These are phyloP conservation scores for Naganishia liquefaciens DNA, from an alignment of 1,284 basidiomycete genomes.

Conservation along the genomic window DNA sequence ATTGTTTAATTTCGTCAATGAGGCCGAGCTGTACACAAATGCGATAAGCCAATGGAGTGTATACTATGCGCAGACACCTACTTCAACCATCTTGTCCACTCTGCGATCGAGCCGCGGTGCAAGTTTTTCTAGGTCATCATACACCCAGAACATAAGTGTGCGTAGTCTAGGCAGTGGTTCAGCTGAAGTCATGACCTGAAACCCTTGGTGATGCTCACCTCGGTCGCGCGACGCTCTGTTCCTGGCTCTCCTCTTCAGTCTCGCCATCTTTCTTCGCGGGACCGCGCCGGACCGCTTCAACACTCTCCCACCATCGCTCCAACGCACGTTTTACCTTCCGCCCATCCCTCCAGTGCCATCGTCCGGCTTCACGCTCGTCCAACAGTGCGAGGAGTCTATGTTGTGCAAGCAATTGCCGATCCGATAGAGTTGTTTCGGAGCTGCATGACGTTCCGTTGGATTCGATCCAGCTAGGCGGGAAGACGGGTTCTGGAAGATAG, in stretches of 20 bases:
- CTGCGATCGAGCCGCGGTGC: constrained; percentile 71
- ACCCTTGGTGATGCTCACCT: neutral
- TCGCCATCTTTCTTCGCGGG: constrained; percentile 34
- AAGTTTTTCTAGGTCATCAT: constrained; percentile 68
- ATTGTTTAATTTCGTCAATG: constrained; percentile 71
- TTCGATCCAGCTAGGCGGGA: constrained; percentile 43
- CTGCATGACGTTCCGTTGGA: constrained; percentile 27
- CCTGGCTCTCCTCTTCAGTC: neutral
- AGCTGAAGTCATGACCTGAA: neutral
- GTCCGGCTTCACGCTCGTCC: constrained; percentile 71
- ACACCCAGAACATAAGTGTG: constrained; percentile 89
- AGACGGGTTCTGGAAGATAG: constrained; percentile 42
- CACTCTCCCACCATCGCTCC: constrained; percentile 73
- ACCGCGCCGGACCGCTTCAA: constrained; percentile 66
- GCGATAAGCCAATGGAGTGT: neutral
- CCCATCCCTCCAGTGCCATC: constrained; percentile 96
- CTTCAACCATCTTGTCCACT: constrained; percentile 86
- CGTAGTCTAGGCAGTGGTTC: constrained; percentile 62
- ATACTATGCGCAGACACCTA: constrained; percentile 48
- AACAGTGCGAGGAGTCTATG: constrained; percentile 69
- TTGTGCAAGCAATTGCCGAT: constrained; percentile 59
- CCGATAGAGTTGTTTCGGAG: constrained; percentile 42
- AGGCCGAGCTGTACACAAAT: constrained; percentile 59
- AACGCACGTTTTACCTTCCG: constrained; percentile 84
- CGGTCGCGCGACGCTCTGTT: neutral